Evolutionary conservation across 257 asterid genomes (phyloP).

Genomic region (Perilla frutescens): DNA sequence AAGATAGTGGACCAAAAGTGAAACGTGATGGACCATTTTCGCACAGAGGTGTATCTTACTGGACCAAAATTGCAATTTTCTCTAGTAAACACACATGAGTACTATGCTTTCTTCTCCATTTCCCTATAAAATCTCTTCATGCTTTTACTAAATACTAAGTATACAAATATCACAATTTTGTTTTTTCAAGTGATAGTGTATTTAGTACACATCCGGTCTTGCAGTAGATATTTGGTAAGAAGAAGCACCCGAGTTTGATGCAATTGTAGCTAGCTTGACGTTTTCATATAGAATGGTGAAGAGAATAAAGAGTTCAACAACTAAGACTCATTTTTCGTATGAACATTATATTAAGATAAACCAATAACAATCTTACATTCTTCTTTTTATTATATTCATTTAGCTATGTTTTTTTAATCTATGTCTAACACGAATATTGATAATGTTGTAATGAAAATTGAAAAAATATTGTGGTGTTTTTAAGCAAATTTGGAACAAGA

Average conservation of each 20-base stretch:
- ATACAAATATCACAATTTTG: slow-evolving; percentile 18
- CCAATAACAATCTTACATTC: background rate
- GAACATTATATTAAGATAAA: slow-evolving; percentile 83
- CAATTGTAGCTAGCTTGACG: slow-evolving; percentile 63
- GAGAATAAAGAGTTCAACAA: slow-evolving; percentile 52
- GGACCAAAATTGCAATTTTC: too few species aligned
- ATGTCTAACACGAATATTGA: slow-evolving; percentile 32
- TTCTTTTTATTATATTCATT: slow-evolving; percentile 7
- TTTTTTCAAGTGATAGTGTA: too few species aligned
- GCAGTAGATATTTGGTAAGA: slow-evolving; percentile 56
- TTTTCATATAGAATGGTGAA: slow-evolving; percentile 71
- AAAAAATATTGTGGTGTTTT: slow-evolving; percentile 71
- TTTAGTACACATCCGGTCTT: slow-evolving; percentile 23
- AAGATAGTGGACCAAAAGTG: too few species aligned
- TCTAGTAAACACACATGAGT: slow-evolving; percentile 4
- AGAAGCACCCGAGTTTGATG: slow-evolving; percentile 60
- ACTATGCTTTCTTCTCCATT: slow-evolving; percentile 19
- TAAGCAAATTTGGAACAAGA: slow-evolving; percentile 93
- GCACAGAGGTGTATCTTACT: too few species aligned
- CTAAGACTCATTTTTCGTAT: slow-evolving; percentile 58
- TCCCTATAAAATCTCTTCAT: slow-evolving; percentile 14
- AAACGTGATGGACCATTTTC: too few species aligned
- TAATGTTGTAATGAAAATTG: slow-evolving; percentile 4
- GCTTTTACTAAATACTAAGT: slow-evolving; percentile 19
- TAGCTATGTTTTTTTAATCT: slow-evolving; percentile 20